Conservation (phyloP, 2,329 filamentous ascomycete species). For the Whalleya microplaca region DNA sequence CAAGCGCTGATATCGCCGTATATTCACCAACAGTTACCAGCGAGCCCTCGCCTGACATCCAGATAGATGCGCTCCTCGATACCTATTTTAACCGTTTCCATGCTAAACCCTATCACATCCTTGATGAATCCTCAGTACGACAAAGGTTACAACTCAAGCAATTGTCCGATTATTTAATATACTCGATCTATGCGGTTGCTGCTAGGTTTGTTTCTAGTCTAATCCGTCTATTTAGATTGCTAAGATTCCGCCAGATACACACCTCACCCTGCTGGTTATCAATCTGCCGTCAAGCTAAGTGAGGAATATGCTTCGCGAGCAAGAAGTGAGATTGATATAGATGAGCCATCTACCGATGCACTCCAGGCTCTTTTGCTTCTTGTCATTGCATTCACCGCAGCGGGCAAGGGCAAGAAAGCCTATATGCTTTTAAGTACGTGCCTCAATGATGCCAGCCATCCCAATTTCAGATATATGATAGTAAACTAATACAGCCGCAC, state of each 20-base stretch:
- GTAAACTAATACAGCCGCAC: conserved; percentile 38
- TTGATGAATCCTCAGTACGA: conserved; percentile 76
- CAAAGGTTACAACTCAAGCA: conserved; percentile 73
- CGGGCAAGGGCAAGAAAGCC: conserved; percentile 80
- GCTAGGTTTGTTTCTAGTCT: conserved; percentile 53
- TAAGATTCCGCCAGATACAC: conserved; percentile 61
- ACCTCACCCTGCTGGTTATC: conserved; percentile 67
- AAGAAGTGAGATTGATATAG: conserved; percentile 72
- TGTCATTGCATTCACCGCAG: conserved; percentile 74
- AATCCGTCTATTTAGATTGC: conserved; percentile 4
- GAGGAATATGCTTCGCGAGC: conserved; percentile 75
- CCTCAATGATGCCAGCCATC: background rate
- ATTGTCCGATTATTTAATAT: conserved; percentile 58
- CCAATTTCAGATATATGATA: conserved; percentile 1
- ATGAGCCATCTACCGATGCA: conserved; percentile 79
- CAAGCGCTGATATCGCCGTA: conserved; percentile 42
- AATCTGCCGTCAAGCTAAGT: conserved; percentile 68
- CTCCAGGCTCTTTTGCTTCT: conserved; percentile 78
- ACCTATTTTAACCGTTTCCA: conserved; percentile 81
- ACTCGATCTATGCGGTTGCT: conserved; percentile 64
- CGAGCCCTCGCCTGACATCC: conserved; percentile 51
- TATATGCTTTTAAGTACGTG: conserved; percentile 80
- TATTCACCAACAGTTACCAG: conserved; percentile 49
- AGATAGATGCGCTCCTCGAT: conserved; percentile 69
- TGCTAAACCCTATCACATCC: conserved; percentile 78